phyloP scores from a whole-genome alignment of 768 basidiomycete genomes.

The Mycena latifolia region DNA sequence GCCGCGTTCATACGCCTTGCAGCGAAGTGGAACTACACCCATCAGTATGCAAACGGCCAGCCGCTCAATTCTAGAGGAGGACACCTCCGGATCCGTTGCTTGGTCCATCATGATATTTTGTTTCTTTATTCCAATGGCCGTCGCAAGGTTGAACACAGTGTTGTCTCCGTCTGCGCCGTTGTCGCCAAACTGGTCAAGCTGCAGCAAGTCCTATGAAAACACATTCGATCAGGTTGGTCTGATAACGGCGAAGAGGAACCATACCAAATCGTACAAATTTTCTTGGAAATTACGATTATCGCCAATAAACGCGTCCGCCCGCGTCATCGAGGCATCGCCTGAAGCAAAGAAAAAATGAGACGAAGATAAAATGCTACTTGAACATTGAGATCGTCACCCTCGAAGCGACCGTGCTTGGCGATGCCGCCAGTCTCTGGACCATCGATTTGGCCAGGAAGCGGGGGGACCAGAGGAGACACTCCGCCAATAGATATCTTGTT shows the following conservation, averaged over 20 bases:
- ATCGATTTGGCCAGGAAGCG: conserved; percentile 28
- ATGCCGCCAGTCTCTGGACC: conserved; percentile 33
- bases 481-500: conserved; percentile 35
- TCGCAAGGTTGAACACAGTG: conserved; percentile 31
- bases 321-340: too few species aligned
- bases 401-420: conserved; percentile 35
- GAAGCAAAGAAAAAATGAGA: not conserved
- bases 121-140: conserved; percentile 29
- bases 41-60: not conserved
- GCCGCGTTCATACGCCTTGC: conserved; percentile 22
- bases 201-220: conserved; percentile 28
- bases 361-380: not conserved
- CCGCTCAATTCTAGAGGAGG: too few species aligned
- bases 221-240: too few species aligned
- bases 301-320: conserved; percentile 35
- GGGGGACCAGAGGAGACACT: conserved; percentile 27
- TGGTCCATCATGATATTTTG: conserved; percentile 31
- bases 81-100: conserved; percentile 21
- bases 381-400: conserved; percentile 9
- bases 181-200: conserved; percentile 30
- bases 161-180: conserved; percentile 25
- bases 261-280: conserved; percentile 27
- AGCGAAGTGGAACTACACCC: conserved; percentile 24
- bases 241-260: not conserved
- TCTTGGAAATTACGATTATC: conserved; percentile 35